Conservation (phyloP, 768 basidiomycete species). For the Serendipita sp. region DNA sequence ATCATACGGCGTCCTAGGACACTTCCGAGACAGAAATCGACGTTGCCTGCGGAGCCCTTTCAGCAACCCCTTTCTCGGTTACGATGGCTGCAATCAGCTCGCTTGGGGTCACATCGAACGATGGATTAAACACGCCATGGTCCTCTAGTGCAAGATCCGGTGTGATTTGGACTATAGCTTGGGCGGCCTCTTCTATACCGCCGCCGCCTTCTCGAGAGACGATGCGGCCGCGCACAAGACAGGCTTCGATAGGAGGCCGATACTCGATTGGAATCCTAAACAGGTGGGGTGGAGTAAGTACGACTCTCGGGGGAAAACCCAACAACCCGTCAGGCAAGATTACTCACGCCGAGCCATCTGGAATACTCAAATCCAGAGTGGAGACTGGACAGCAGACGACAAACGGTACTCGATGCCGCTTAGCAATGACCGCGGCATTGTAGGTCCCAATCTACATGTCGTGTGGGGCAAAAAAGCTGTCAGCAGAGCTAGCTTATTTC, state of each 20-base stretch:
- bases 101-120: constrained; percentile 92
- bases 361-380: constrained; percentile 71
- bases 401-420: constrained; percentile 75
- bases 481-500: background rate
- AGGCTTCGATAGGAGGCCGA: constrained; percentile 72
- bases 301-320: background rate
- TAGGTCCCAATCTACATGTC: constrained; percentile 64
- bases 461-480: background rate
- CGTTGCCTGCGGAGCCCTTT: background rate
- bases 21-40: background rate
- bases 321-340: background rate
- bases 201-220: constrained; percentile 12
- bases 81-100: constrained; percentile 88
- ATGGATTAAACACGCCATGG: constrained; percentile 69
- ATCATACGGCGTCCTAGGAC: background rate
- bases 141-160: constrained; percentile 34
- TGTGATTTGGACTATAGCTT: constrained; percentile 72
- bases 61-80: constrained; percentile 76
- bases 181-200: constrained; percentile 19
- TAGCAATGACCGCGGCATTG: constrained; percentile 85
- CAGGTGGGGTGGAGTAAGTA: background rate
- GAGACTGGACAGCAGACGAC: constrained; percentile 87
- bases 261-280: constrained; percentile 82
- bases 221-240: constrained; percentile 67
- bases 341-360: constrained; percentile 44